Evolutionary conservation across 257 asterid genomes (phyloP), one percentile per base, ranked within the genome.

Genomic region (Apocynum venetum): DNA sequence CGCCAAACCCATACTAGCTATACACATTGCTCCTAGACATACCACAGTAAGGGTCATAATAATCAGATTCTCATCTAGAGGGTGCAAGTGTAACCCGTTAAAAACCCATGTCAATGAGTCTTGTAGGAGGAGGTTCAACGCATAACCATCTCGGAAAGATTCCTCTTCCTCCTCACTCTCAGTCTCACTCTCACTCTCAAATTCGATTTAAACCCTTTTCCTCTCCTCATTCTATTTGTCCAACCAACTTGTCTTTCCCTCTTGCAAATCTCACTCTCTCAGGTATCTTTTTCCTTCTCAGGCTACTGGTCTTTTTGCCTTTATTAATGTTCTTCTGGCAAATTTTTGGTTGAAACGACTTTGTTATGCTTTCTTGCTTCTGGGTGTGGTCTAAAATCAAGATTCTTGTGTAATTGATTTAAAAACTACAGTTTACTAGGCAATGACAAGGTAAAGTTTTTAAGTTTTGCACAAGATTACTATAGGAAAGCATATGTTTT

Each of bases 231-330:
- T 25, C 67, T 36, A 41, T 25, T 49, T 66, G 0, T 70, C 70
- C 20, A 14, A 44, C 80, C 79, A 49, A 36, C 46, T 73, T 12
- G n/a, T 67, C 64, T 61, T 59, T 25, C 41, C 74, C 53, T 78
- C 70, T 2, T 40, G 59, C 53, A 11, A 72, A 64, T n/a, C 47
- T 55, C 74, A 53, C 43, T 31, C 35, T 71, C 70, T 47, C 85
- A 73, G 82, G 85, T 77, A 60, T 49, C n/a, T 43, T 77, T 31
- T 49, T 77, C 41, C 17, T 67, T 4, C 15, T 47, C 25, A 11
- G 46, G 12, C 73, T 46, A 15, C 61, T 44, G 13, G 17, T 19
- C 38, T 20, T 63, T 61, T 56, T 68, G 6, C 40, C 40, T 51
- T 12, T 20, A 2, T 25, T 44, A n/a, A 5, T 59, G 46, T 53